Evolutionary conservation across 352 stramenopile genomes (phyloP).

Genomic region (Phytophthora podocarpi): DNA sequence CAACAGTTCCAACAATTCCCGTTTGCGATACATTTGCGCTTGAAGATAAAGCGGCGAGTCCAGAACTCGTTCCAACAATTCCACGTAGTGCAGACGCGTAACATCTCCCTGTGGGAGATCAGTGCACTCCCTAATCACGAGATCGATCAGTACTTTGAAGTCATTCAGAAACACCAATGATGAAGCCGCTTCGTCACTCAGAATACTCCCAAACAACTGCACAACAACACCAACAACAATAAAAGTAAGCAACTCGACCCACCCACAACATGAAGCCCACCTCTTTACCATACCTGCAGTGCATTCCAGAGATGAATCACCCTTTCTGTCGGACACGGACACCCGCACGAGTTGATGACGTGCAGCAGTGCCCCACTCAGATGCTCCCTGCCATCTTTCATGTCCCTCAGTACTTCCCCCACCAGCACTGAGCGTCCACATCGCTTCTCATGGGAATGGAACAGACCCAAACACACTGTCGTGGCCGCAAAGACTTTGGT

Average conservation of each 20-base stretch:
- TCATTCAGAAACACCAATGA: constrained; percentile 74
- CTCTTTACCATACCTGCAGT: constrained; percentile 43
- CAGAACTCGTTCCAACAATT: constrained; percentile 52
- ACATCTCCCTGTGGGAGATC: constrained; percentile 62
- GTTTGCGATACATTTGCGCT: constrained; percentile 61
- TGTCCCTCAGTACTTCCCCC: constrained; percentile 47
- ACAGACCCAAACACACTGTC: constrained; percentile 58
- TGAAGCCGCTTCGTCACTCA: constrained; percentile 47
- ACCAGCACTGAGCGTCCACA: constrained; percentile 46
- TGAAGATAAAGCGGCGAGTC: constrained; percentile 53
- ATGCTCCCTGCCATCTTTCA: constrained; percentile 65
- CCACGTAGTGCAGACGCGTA: constrained; percentile 47
- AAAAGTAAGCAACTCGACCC: background rate
- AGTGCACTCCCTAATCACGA: constrained; percentile 64
- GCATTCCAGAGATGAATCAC: constrained; percentile 53
- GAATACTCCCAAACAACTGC: constrained; percentile 65
- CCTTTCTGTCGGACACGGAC: constrained; percentile 49
- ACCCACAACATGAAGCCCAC: background rate
- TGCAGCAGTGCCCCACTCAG: constrained; percentile 71
- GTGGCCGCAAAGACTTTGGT: constrained; percentile 71
- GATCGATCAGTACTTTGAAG: constrained; percentile 75
- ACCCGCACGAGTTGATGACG: constrained; percentile 85
- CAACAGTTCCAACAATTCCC: constrained; percentile 53
- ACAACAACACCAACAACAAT: background rate
- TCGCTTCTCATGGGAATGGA: constrained; percentile 59